Percentiles rank a stretch among this genome's conserved stretches.
Conservation (phyloP, 371 early-diverging fungal genomes). For the Funneliformis caledonium region DNA sequence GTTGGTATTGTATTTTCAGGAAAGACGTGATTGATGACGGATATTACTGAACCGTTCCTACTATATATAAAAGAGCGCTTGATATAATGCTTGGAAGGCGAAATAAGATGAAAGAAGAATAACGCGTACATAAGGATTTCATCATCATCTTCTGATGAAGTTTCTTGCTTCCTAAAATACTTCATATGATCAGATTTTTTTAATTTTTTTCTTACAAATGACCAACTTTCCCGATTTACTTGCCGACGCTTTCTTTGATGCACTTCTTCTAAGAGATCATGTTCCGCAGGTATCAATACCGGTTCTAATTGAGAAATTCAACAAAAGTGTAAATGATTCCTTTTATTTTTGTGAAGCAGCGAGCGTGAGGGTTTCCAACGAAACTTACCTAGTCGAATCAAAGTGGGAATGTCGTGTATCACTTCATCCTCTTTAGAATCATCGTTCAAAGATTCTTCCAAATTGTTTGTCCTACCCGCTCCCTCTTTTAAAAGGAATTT, state of each 20-base stretch:
- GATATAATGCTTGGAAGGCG: too few species aligned
- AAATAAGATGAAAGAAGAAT: background rate
- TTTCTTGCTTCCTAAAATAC: background rate
- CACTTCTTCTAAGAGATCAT: slow-evolving; percentile 10
- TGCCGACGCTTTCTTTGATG: slow-evolving; percentile 18
- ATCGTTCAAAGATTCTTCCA: background rate
- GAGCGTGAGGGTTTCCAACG: background rate
- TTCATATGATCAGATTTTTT: too few species aligned
- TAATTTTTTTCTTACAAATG: too few species aligned
- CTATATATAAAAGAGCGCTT: too few species aligned
- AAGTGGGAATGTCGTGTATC: background rate
- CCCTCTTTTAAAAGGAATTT: background rate
- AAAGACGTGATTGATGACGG: background rate
- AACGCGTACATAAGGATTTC: background rate
- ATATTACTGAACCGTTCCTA: background rate
- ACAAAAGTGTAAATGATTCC: background rate
- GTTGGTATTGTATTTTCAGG: background rate
- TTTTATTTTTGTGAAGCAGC: background rate
- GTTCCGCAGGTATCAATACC: background rate
- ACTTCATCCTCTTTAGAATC: background rate
- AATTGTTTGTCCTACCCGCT: background rate
- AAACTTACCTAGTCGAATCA: slow-evolving; percentile 1
- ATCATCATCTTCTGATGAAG: background rate
- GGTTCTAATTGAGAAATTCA: background rate
- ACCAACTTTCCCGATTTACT: background rate